phyloP scores from a whole-genome alignment of 331 rosid species.

The Pyracantha coccinea region DNA sequence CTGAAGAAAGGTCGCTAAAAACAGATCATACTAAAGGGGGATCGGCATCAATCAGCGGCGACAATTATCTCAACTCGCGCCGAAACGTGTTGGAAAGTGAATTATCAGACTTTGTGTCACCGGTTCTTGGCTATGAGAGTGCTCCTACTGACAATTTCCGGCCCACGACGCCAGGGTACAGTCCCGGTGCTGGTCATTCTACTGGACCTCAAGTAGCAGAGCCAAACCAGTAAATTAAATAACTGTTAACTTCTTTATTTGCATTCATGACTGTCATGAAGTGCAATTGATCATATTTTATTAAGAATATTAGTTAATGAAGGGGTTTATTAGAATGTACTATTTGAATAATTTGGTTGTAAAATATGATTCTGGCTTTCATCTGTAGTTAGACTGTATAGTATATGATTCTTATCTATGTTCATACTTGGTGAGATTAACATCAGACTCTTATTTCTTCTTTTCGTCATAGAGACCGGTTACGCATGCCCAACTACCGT shows the following conservation, averaged over 20 bases:
- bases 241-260: background rate
- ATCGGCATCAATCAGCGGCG: background rate
- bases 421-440: background rate
- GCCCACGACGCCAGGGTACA: conserved; percentile 76
- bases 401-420: background rate
- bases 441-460: too few species aligned
- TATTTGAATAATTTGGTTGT: background rate
- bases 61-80: background rate
- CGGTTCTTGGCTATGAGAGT: background rate
- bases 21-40: background rate
- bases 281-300: background rate
- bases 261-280: background rate
- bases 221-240: conserved; percentile 6
- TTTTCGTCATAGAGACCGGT: too few species aligned
- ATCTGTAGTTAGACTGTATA: background rate
- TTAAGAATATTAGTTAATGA: background rate
- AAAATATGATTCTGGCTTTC: background rate
- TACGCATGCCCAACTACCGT: too few species aligned
- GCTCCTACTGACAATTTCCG: conserved; percentile 35
- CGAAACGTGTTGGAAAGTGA: conserved; percentile 13
- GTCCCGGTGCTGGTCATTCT: conserved; percentile 83
- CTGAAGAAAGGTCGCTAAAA: conserved; percentile 32
- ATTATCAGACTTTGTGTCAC: background rate
- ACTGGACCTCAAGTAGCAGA: conserved; percentile 18
- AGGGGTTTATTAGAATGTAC: background rate